Percentiles rank a stretch among this genome's conserved stretches.
Conservation (phyloP, 352 stramenopile species). For the Phytopythium aichiense region DNA sequence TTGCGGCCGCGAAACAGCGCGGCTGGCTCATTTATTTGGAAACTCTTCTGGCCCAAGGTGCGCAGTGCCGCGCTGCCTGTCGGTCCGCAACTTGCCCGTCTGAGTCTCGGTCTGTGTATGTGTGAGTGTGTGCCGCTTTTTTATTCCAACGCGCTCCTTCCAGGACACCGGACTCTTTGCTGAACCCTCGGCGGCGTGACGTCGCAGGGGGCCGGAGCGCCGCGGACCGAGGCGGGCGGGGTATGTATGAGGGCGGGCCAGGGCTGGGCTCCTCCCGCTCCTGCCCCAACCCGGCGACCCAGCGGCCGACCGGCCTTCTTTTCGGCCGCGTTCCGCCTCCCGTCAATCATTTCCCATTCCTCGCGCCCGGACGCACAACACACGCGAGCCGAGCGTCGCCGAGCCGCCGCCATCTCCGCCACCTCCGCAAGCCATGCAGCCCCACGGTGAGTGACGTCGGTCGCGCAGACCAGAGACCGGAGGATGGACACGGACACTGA, state of each 20-base stretch:
- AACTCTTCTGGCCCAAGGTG: background rate
- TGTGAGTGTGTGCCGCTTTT: background rate
- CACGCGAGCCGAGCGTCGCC: background rate
- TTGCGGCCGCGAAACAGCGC: background rate
- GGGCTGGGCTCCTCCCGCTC: constrained; percentile 6
- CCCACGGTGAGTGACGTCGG: constrained; percentile 18
- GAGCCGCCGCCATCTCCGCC: background rate
- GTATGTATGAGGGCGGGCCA: background rate
- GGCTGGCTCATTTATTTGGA: constrained; percentile 1
- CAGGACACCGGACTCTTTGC: constrained; percentile 31
- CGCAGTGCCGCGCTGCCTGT: no score
- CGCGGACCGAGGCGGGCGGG: no score
- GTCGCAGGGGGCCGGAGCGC: constrained; percentile 6
- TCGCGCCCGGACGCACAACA: constrained; percentile 11
- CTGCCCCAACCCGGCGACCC: constrained; percentile 17
- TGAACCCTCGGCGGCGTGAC: constrained; percentile 28
- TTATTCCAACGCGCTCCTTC: constrained; percentile 5
- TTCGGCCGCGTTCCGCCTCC: constrained; percentile 6
- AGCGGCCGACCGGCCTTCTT: background rate
- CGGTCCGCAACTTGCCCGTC: no score
- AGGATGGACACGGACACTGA: background rate
- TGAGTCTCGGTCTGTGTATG: no score
- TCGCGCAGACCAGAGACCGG: background rate
- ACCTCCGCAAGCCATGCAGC: constrained; percentile 18
- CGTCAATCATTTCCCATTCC: constrained; percentile 19